These are phyloP conservation scores for Saccharomycopsis hybrid DNA, from an alignment of 1,139 yeast genomes.

Conservation along the genomic window DNA sequence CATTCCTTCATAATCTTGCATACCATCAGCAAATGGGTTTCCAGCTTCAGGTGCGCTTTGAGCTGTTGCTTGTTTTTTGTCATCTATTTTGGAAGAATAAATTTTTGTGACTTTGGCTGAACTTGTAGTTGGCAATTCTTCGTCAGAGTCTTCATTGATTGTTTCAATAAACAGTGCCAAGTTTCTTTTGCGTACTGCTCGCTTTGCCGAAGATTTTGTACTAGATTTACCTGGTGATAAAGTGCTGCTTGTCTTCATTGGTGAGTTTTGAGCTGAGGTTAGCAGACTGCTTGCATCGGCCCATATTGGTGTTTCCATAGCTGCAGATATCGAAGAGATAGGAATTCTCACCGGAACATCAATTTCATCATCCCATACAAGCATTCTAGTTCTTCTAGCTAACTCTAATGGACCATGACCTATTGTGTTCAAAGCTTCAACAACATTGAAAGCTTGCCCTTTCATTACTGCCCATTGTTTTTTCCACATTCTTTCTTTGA, in stretches of 20 bases:
- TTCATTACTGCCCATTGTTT: slow-evolving; percentile 66
- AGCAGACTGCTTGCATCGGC: no score
- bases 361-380: slow-evolving; percentile 58
- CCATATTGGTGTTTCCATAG: not conserved
- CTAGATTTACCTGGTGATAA: not conserved
- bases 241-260: no score
- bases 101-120: not conserved
- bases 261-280: no score
- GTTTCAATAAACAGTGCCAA: not conserved
- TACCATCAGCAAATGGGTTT: slow-evolving; percentile 1
- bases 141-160: not conserved
- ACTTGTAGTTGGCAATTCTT: not conserved
- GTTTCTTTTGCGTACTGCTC: not conserved
- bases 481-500: slow-evolving; percentile 59
- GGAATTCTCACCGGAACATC: slow-evolving; percentile 41
- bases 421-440: slow-evolving; percentile 51
- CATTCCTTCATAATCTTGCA: not conserved
- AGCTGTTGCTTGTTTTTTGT: not conserved
- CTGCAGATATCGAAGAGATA: not conserved
- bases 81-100: not conserved
- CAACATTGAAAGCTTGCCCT: slow-evolving; percentile 76
- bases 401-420: slow-evolving; percentile 66
- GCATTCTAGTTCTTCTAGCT: slow-evolving; percentile 49
- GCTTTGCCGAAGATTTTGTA: not conserved
- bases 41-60: not conserved